These are phyloP conservation scores for Colletotrichum paranaense DNA, from an alignment of 2,329 filamentous ascomycete species.

Conservation along the genomic window DNA sequence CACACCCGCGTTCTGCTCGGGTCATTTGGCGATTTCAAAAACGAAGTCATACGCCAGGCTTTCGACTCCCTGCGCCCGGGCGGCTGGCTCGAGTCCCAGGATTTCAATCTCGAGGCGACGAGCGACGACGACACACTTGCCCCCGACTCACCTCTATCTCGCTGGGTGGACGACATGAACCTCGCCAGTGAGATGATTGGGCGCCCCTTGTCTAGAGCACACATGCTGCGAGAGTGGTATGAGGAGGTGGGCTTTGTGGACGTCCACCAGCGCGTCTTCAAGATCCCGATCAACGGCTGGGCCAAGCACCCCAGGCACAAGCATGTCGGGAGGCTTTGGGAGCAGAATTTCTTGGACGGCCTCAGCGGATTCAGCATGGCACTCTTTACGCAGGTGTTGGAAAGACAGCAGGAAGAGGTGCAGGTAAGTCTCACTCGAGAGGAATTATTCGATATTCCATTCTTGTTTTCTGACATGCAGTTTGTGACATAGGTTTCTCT, in stretches of 20 bases:
- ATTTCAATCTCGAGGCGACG: constrained; percentile 50
- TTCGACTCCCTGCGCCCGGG: constrained; percentile 62
- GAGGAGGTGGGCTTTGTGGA: constrained; percentile 66
- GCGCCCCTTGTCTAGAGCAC: constrained; percentile 50
- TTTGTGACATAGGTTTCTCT: constrained; percentile 52
- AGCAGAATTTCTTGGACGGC: constrained; percentile 54
- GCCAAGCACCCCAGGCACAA: constrained; percentile 57
- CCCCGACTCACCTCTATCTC: constrained; percentile 48
- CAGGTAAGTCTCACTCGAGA: constrained; percentile 50
- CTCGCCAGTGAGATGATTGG: constrained; percentile 50
- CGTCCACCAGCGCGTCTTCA: constrained; percentile 62
- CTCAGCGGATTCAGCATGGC: constrained; percentile 57
- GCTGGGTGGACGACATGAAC: constrained; percentile 54
- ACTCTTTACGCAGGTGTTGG: constrained; percentile 53
- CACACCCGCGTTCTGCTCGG: constrained; percentile 62
- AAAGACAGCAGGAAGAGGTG: constrained; percentile 56
- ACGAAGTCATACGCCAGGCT: constrained; percentile 62
- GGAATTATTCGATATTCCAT: too few relatives aligned
- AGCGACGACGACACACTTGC: constrained; percentile 60
- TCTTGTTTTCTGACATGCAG: too few relatives aligned
- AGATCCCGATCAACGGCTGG: constrained; percentile 67
- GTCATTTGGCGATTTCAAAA: constrained; percentile 61
- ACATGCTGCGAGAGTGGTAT: constrained; percentile 50
- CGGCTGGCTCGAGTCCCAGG: constrained; percentile 67
- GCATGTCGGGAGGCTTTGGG: constrained; percentile 58